A percentile compares a stretch with the other conserved stretches of the same genome.
These are phyloP conservation scores for Magnaporthiopsis incrustans DNA, from an alignment of 2,329 filamentous ascomycete species.

Conservation along the genomic window DNA sequence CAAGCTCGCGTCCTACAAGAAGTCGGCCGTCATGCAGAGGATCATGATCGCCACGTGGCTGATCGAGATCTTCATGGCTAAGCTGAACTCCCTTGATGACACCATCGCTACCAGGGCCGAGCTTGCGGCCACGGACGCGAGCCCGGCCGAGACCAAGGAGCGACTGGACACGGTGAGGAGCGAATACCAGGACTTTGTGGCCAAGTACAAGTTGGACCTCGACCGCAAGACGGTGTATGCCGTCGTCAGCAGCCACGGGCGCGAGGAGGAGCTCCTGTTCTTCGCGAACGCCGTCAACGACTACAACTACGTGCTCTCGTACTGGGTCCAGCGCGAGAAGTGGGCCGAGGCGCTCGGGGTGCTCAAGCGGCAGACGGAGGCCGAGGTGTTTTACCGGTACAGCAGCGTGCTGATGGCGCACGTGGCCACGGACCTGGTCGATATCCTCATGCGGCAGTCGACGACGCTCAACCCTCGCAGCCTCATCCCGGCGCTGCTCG, in stretches of 20 bases:
- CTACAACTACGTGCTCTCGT: conserved; percentile 88
- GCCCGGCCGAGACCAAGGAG: conserved; percentile 61
- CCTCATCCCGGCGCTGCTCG: conserved; percentile 86
- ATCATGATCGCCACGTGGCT: conserved; percentile 95
- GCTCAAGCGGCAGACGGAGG: conserved; percentile 84
- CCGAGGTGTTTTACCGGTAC: conserved; percentile 93
- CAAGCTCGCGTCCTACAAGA: conserved; percentile 75
- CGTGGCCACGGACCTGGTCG: conserved; percentile 76
- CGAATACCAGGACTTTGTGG: conserved; percentile 85
- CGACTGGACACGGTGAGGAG: conserved; percentile 62
- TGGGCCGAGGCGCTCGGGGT: conserved; percentile 84
- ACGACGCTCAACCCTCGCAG: conserved; percentile 77
- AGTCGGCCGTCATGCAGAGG: conserved; percentile 80
- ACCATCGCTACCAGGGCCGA: conserved; percentile 86
- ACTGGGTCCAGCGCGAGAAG: conserved; percentile 93
- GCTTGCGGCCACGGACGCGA: conserved; percentile 54
- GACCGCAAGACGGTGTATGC: conserved; percentile 92
- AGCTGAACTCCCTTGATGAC: conserved; percentile 89
- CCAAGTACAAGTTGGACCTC: conserved; percentile 75
- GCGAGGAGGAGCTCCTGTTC: conserved; percentile 85
- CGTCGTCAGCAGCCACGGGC: conserved; percentile 88
- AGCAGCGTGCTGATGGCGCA: conserved; percentile 95
- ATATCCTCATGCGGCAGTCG: conserved; percentile 86
- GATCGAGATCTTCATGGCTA: conserved; percentile 93
- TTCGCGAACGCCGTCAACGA: conserved; percentile 86